phyloP scores from a whole-genome alignment of 192 early-diverging fungal species.

The Podochytrium sp. region DNA sequence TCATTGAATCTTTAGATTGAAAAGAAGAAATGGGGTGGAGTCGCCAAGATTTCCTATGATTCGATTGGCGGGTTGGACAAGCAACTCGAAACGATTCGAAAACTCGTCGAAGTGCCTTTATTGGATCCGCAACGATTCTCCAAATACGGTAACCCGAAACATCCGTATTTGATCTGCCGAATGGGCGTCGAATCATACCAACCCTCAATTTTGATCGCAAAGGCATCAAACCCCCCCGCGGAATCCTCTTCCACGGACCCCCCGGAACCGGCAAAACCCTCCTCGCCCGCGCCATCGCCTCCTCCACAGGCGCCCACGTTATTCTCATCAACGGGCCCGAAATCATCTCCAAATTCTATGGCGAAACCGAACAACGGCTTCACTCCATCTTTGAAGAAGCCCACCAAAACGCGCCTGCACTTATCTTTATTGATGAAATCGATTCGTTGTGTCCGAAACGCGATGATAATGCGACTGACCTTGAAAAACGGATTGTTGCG shows the following conservation, averaged over 20 bases:
- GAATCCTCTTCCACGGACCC: slow-evolving; percentile 86
- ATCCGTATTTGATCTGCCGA: not conserved
- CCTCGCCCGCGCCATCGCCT: slow-evolving; percentile 85
- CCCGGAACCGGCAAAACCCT: slow-evolving; percentile 98
- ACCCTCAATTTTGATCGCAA: too few relatives aligned
- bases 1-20: not conserved
- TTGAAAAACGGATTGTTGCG: slow-evolving; percentile 89
- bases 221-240: slow-evolving; percentile 87
- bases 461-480: slow-evolving; percentile 77
- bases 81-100: slow-evolving; percentile 75
- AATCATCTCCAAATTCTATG: slow-evolving; percentile 86
- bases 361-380: slow-evolving; percentile 92
- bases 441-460: slow-evolving; percentile 90
- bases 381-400: slow-evolving; percentile 78
- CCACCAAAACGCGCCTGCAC: slow-evolving; percentile 69
- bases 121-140: slow-evolving; percentile 72
- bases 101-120: slow-evolving; percentile 83
- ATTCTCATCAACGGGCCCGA: slow-evolving; percentile 93
- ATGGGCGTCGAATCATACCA: not conserved
- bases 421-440: slow-evolving; percentile 95
- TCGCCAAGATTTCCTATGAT: slow-evolving; percentile 43
- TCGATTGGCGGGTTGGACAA: slow-evolving; percentile 81
- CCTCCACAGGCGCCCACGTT: slow-evolving; percentile 71
- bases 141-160: slow-evolving; percentile 66
- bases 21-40: slow-evolving; percentile 5